Conservation (phyloP, 345 rosid genomes). For the Lagerstroemia speciosa region DNA sequence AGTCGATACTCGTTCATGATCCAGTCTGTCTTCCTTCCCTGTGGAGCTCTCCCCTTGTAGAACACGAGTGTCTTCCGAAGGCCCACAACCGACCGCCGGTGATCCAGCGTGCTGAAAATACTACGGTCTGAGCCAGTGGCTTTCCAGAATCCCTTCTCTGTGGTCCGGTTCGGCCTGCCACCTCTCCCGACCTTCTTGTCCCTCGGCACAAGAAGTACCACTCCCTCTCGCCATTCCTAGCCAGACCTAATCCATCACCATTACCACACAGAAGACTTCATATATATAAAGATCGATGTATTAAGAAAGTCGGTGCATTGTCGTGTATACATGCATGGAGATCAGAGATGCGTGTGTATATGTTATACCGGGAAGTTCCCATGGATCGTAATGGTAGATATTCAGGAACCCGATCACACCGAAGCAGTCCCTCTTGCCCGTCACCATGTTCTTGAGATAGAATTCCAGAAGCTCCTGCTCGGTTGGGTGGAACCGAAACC, state of each 20-base stretch:
- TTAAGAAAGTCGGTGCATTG: too few species aligned
- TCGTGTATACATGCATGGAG: too few species aligned
- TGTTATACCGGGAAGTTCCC: constrained; percentile 64
- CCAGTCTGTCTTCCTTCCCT: constrained; percentile 94
- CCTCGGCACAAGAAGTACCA: constrained; percentile 96
- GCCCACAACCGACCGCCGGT: constrained; percentile 54
- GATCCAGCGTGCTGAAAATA: constrained; percentile 56
- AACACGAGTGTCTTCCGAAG: constrained; percentile 86
- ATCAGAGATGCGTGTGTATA: neutral
- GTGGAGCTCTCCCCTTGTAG: constrained; percentile 81
- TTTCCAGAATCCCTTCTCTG: constrained; percentile 85
- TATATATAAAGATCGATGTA: too few species aligned
- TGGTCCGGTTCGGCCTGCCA: constrained; percentile 83
- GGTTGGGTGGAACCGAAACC: constrained; percentile 88
- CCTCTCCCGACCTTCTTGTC: constrained; percentile 81
- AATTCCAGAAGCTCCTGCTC: constrained; percentile 87
- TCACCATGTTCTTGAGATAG: constrained; percentile 68
- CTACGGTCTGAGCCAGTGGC: constrained; percentile 92
- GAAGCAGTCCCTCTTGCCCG: constrained; percentile 28
- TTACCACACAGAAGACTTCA: neutral
- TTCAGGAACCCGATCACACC: constrained; percentile 61
- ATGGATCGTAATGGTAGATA: constrained; percentile 71
- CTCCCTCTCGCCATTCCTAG: constrained; percentile 76
- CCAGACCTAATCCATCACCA: constrained; percentile 33
- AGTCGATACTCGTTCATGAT: constrained; percentile 91